Evolutionary conservation across 192 early-diverging fungal genomes (phyloP), one percentile per base, ranked within the genome.

Genomic region (Coemansia sp.): DNA sequence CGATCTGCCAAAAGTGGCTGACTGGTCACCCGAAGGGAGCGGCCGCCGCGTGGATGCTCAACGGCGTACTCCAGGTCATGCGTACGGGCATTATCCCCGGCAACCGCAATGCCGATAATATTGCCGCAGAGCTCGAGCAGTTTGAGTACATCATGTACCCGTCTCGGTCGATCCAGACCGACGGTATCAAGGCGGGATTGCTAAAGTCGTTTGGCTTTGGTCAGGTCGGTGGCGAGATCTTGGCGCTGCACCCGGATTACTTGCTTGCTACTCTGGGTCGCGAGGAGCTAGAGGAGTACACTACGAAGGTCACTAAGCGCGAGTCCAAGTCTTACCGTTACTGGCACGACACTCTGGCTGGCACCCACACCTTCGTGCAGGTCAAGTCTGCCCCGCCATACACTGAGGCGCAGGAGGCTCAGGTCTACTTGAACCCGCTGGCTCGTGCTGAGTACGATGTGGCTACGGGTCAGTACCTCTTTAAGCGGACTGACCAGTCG

Each of bases 11-110:
- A 61, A 97, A 97, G 76, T 88, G 92, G 74, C 85, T 97, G 57
- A 98, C 95, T 35, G 95, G 95, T 61, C 95, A 82, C 48, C 95
- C 95, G 46, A 98, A 98, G 90, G 95, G 92, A 57, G 89, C 95
- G 23, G 95, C 95, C 42, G 95, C 93, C 58, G 92, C 92, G 6
- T 98, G 94, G 94, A 96, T 95, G 94, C 87, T 93, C 69, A 98
- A 95, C 86, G 92, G 94, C 67, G 86, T 91, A 31, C 70, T 98
- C 36, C 94, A 98, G 79, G 70, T 84, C 51, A 83, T 98, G 45
- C 88, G 91, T 53, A 89, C 88, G 31, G 92, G 94, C 69, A 79
- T 94, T 42, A 84, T 96, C 37, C 95, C 95, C 10, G 95, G 95
- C 31, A 97, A 97, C 86, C 92, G 93, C 73, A 95, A 98, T 66